Evolutionary conservation across 495 filamentous ascomycete genomes (phyloP).

Genomic region (Hypoxylon perforatum): DNA sequence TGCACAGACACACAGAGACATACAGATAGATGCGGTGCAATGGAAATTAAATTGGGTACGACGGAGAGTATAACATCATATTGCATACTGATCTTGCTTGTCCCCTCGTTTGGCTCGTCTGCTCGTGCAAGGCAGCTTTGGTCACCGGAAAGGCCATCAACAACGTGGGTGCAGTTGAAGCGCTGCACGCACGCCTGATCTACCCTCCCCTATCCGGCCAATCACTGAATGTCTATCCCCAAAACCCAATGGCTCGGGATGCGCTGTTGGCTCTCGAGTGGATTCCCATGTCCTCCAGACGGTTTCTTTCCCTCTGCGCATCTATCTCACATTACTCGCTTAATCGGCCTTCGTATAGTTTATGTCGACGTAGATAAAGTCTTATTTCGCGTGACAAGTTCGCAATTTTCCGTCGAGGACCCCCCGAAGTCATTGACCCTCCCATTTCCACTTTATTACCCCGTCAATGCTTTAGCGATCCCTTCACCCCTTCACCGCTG

Average conservation of each 20-base stretch:
- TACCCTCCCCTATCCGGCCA: conserved; percentile 35
- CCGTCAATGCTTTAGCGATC: conserved; percentile 40
- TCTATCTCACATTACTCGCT: conserved; percentile 21
- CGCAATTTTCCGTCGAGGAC: conserved; percentile 18
- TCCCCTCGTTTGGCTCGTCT: too few relatives aligned
- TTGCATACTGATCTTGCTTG: conserved; percentile 39
- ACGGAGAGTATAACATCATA: conserved; percentile 36
- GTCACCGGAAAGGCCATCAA: conserved; percentile 27
- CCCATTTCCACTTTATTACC: conserved; percentile 41
- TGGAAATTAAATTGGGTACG: conserved; percentile 28
- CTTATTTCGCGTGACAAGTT: conserved; percentile 14
- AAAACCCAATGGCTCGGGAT: conserved; percentile 37
- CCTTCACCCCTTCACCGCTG: conserved; percentile 45
- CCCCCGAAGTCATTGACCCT: conserved; percentile 19
- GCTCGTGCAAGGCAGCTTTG: too few relatives aligned
- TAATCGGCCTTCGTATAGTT: conserved; percentile 28
- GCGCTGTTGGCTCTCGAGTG: conserved; percentile 40
- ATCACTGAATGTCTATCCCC: conserved; percentile 27
- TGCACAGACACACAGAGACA: too few relatives aligned
- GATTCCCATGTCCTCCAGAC: conserved; percentile 19
- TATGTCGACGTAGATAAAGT: conserved; percentile 14
- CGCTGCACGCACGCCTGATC: conserved; percentile 48
- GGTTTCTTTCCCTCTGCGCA: conserved; percentile 12
- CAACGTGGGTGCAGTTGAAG: conserved; percentile 39
- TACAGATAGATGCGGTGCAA: conserved; percentile 16